Base-by-base conservation (phyloP, 108 stramenopile species). In the Pseudonitzschia delicatissima region DNA sequence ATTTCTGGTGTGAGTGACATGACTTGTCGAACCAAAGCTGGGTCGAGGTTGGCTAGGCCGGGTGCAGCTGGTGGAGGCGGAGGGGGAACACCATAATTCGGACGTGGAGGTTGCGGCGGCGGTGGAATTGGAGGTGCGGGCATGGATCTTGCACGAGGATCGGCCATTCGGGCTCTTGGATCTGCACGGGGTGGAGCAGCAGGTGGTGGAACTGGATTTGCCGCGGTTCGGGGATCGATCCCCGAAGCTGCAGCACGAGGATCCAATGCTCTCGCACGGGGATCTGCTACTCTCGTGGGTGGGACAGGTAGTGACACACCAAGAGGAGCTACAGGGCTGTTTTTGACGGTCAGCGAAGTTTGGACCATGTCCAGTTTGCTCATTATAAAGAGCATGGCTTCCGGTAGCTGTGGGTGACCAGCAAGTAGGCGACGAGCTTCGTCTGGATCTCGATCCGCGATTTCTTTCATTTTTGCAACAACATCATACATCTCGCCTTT, bases 401-500 rank as follows among this genome's bases (percentile, higher is more conserved):
- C 95, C 45, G 91, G 95, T 47, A 96, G 71, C 69, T 93, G 92
- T 25, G 95, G 95, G 79, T 96, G 92, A 25, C 87, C 82, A 12
- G 85, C 77, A 23, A 96, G 69, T 23, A 93, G 67, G 25, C 87
- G 82, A 28, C 95, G 73, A 17, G 94, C 94, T 83, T 96, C 94
- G 36, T 95, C 94, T 7, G 91, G 85, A 80, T 96, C 93, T 50
- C 81, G 73, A 64, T 94, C 93, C 0, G 88, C 84, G 52, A 96
- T 85, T 52, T 90, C 91, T 71, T 97, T 97, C 66, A 96, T 67
- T 67, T 92, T 85, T 7, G 88, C 79, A 37, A 97, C 77, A 7
- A 96, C 77, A 64, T 93, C 93, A 67, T 94, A 96, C 81, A 95
- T 91, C 74, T 97, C 96, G 32, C 87, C 87, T 77, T 91, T 92